Evolutionary conservation across 495 filamentous ascomycete genomes (phyloP).

Genomic region (Pseudomonodictys pantanalensis): DNA sequence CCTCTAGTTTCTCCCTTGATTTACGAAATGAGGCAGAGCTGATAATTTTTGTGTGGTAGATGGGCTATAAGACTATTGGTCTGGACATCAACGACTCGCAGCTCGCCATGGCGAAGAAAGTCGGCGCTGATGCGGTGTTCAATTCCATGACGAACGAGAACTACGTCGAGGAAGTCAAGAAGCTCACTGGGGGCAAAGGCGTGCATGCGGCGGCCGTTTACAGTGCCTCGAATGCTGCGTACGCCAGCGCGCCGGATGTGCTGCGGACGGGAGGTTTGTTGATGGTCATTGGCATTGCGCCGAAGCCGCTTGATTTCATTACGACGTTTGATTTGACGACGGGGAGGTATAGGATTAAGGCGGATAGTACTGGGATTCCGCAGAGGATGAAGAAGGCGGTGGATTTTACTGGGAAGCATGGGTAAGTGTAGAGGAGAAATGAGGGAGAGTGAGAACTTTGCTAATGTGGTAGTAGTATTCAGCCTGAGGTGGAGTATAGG

Average conservation of each 20-base stretch:
- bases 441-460: background rate
- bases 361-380: conserved; percentile 40
- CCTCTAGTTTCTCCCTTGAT: background rate
- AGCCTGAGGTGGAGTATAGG: conserved; percentile 39
- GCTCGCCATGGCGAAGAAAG: conserved; percentile 35
- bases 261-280: conserved; percentile 38
- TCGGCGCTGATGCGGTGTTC: conserved; percentile 40
- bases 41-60: conserved; percentile 7
- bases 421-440: background rate
- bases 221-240: conserved; percentile 41
- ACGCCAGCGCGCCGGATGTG: conserved; percentile 28
- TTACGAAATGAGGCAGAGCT: too few species aligned
- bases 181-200: conserved; percentile 37
- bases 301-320: conserved; percentile 36
- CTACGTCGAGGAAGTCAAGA: conserved; percentile 40
- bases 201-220: conserved; percentile 42
- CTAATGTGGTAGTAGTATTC: conserved; percentile 14
- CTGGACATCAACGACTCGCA: conserved; percentile 37
- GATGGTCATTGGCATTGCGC: conserved; percentile 46
- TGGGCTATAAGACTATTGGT: conserved; percentile 36
- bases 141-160: conserved; percentile 40
- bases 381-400: conserved; percentile 42
- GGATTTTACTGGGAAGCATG: conserved; percentile 43
- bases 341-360: conserved; percentile 36
- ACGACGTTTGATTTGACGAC: conserved; percentile 35